These are phyloP conservation scores for Saccharomycopsis fibuligera DNA, from an alignment of 805 yeast species.

Conservation along the genomic window DNA sequence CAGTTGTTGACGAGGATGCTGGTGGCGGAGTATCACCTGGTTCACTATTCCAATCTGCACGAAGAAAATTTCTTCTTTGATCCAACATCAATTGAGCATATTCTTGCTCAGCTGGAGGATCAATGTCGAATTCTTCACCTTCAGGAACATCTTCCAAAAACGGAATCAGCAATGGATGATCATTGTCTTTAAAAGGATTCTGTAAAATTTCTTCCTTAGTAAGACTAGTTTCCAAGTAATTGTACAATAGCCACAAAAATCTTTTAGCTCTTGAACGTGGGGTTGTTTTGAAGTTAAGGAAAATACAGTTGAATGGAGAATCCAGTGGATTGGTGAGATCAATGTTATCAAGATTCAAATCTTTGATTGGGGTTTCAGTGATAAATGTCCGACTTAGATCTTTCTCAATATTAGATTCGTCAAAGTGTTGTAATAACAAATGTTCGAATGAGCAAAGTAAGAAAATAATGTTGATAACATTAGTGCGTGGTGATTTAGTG, in stretches of 20 bases:
- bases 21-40: not conserved
- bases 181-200: conserved; percentile 48
- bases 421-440: conserved; percentile 37
- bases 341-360: conserved; percentile 7
- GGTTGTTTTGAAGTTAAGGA: conserved; percentile 53
- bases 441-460: conserved; percentile 60
- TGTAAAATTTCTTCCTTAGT: conserved; percentile 39
- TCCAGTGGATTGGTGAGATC: conserved; percentile 27
- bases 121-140: conserved; percentile 33
- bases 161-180: conserved; percentile 36
- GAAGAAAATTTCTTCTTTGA: conserved; percentile 2
- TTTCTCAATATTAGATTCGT: conserved; percentile 13
- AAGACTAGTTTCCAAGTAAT: conserved; percentile 70
- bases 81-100: conserved; percentile 38
- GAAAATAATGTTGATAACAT: conserved; percentile 73
- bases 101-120: conserved; percentile 36
- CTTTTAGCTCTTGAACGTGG: conserved; percentile 65
- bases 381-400: conserved; percentile 3
- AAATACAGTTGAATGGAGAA: conserved; percentile 64
- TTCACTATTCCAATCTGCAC: not conserved
- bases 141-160: conserved; percentile 25
- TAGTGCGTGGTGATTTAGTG: conserved; percentile 37
- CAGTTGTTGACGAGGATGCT: not conserved
- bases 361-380: conserved; percentile 2
- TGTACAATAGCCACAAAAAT: conserved; percentile 78